Conservation (phyloP, 2,329 filamentous ascomycete species). For the Podosphaera aphanis region DNA sequence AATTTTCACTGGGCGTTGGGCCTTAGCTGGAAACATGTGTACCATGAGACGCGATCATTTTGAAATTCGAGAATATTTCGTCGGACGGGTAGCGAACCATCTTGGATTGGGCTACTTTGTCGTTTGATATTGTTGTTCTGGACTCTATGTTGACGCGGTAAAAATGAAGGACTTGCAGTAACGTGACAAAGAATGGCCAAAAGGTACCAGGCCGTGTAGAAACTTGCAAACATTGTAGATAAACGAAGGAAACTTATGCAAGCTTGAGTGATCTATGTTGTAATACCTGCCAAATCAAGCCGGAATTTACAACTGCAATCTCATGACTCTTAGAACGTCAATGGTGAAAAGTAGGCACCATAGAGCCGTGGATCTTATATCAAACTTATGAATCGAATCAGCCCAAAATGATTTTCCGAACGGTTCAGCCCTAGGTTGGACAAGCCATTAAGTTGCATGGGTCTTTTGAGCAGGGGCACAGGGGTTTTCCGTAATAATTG, state of each 20-base stretch:
- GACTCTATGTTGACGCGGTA: background rate
- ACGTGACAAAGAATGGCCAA: background rate
- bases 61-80: conserved; percentile 9
- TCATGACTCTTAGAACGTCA: background rate
- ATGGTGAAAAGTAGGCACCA: background rate
- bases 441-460: background rate
- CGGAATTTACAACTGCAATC: background rate
- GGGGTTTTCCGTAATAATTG: background rate
- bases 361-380: background rate
- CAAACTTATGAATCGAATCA: background rate
- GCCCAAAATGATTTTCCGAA: background rate
- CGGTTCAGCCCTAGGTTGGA: background rate
- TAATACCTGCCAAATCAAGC: background rate
- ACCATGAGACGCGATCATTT: conserved; percentile 6
- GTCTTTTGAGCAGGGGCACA: background rate
- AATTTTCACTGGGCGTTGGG: background rate
- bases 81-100: conserved; percentile 7
- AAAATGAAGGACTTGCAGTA: background rate
- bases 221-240: background rate
- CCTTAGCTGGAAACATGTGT: background rate
- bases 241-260: background rate
- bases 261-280: background rate
- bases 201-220: background rate
- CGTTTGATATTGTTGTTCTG: conserved; percentile 4
- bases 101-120: background rate